Percentiles rank a stretch among this genome's conserved stretches.
phyloP scores from a whole-genome alignment of 139 green algal species.

The Tetraselmis striata region DNA sequence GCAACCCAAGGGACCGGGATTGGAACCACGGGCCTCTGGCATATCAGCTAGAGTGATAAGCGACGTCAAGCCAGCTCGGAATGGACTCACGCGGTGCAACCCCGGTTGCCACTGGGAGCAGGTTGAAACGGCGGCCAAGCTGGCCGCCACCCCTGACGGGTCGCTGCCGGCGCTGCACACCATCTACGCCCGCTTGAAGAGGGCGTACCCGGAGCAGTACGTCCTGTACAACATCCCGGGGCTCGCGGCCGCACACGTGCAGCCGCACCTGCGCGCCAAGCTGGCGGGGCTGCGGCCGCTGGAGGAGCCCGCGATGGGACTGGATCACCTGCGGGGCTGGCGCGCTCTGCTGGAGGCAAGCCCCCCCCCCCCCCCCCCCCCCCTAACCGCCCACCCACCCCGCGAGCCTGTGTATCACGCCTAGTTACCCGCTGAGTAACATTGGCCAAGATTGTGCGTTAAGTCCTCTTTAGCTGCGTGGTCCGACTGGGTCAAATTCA shows the following conservation, averaged over 20 bases:
- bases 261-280: constrained; percentile 33
- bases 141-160: neutral
- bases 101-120: no score
- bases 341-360: constrained; percentile 54
- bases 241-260: constrained; percentile 54
- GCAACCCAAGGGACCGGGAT: no score
- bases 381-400: neutral
- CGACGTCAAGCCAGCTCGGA: no score
- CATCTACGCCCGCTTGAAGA: constrained; percentile 38
- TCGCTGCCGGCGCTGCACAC: constrained; percentile 32
- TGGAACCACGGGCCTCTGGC: no score
- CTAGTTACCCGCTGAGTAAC: no score
- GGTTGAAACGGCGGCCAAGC: neutral
- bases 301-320: constrained; percentile 28
- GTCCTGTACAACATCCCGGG: constrained; percentile 71
- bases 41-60: no score
- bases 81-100: no score
- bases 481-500: no score
- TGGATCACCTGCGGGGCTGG: constrained; percentile 48
- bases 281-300: constrained; percentile 58
- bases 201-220: constrained; percentile 68
- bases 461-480: no score
- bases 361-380: constrained; percentile 6
- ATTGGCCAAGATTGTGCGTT: no score
- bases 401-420: neutral